Evolutionary conservation across 306 rosid genomes (phyloP).

Genomic region (Pachyrhizus erosus): DNA sequence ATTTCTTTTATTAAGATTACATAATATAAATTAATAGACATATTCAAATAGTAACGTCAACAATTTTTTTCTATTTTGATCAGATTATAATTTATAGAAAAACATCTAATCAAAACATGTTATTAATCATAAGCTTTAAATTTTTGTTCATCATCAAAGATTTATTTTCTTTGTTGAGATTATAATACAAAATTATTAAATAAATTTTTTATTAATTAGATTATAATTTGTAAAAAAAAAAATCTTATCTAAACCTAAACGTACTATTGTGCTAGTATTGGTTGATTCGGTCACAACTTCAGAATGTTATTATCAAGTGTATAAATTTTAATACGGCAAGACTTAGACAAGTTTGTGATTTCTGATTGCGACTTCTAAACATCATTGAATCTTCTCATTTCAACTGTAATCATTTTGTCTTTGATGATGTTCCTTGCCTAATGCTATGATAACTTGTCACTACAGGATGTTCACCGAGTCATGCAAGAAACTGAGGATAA

Average conservation of each 20-base stretch:
- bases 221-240: too few relatives aligned
- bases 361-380: neutral
- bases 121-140: neutral
- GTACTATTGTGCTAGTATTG: too few relatives aligned
- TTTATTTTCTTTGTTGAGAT: too few relatives aligned
- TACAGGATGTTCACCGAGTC: conserved; percentile 44
- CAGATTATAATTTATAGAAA: too few relatives aligned
- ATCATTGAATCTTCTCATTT: neutral
- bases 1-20: too few relatives aligned
- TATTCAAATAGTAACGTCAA: too few relatives aligned
- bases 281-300: neutral
- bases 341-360: conserved; percentile 1
- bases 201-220: neutral
- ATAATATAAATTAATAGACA: too few relatives aligned
- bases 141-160: neutral
- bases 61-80: too few relatives aligned
- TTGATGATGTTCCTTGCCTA: neutral
- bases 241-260: too few relatives aligned
- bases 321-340: neutral
- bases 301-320: neutral
- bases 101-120: neutral
- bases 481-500: conserved; percentile 28
- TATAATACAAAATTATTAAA: too few relatives aligned
- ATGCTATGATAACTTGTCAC: neutral
- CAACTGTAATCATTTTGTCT: neutral